Base-by-base conservation (phyloP, 805 yeast species). In the Candida dajiaensis region DNA sequence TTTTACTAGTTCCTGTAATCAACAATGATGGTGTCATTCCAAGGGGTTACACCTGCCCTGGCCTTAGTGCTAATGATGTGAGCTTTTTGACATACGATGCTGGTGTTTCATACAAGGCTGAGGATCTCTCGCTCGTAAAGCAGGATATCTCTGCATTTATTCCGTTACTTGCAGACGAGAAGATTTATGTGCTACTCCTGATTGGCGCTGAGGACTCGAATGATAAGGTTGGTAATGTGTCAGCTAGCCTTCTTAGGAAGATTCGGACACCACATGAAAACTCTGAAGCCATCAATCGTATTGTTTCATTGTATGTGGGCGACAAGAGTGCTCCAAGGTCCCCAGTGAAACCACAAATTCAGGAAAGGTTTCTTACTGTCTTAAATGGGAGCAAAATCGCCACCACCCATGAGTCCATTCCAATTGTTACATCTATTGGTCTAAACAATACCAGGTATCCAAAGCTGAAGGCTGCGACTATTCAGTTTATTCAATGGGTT, bases 61-160 rank as follows among this genome's bases (percentile, higher is more conserved):
- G 96, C 0, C 64, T 89, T 43, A 69, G 82, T 13, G 61, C 70
- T 0, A 59, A 59, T 0, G 89, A 84, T 38, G 73, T 77, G 18
- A 61, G 76, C 1, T 87, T 83, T 54, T 78, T 88, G 54, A 83
- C 88, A 0, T 73, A 72, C 45, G 77, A 77, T 51, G 88, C 92
- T 3, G 92, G 90, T 23, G 76, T 81, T 0, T 62, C 76, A 0
- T 81, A 77, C 56, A 76, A 76, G 44, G 66, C 69, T 6, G 71
- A 71, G 0, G 78, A 75, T 18, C 62, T 87, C 38, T 51, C 65
- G 1, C 54, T 47, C 6, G 70, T 67, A 42, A 80, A 75, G 49
- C 50, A 47, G 6, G 68, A 73, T 11, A 66, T 77, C 1, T 41
- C 76, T 50, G 54, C 71, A 54, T 64, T 83, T 59, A 42, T 69